Base-by-base conservation (phyloP, 805 yeast species). In the Metschnikowia lochheadii region DNA sequence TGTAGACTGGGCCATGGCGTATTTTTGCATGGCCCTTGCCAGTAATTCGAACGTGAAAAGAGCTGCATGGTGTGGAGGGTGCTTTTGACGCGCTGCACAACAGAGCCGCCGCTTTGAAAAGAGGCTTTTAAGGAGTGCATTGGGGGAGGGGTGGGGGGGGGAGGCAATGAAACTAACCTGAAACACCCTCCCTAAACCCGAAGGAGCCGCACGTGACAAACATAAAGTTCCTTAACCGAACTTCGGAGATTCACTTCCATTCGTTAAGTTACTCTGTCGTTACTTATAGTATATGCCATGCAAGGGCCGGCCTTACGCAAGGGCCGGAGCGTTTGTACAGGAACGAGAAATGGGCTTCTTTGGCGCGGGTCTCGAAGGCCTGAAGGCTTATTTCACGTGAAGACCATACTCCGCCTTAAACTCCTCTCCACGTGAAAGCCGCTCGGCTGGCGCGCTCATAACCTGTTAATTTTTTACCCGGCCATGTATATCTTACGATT, bases 61-160 rank as follows among this genome's bases (percentile, higher is more conserved):
- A 29, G 45, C 37, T 34, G 38, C 45, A 42, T 42, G 45, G 45
- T 42, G 45, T 42, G 45, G 36, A 42, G 15, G n/a, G 37, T n/a
- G 38, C 29, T 6, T 42, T 42, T 33, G 20, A 34, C 45, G 45
- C 45, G 38, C 45, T n/a, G 32, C 45, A 42, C 38, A 11, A 26
- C 29, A 10, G 40, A 37, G n/a, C 40, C 14, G 39, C 39, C 40
- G 14, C 40, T 14, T 37, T 37, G 5, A 6, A 21, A 7, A 20
- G 8, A 17, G n/a, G n/a, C n/a, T 18, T 35, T 18, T 26, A 13
- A 37, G 18, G n/a, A 37, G 21, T 37, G 21, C 26, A 37, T 10
- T 36, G 39, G 39, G 39, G 14, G 20, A 18, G 20, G 20, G 20
- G 20, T 18, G 20, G 20, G 20, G 20, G 20, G 20, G 20, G 20